Evolutionary conservation across 441 rosid species (phyloP).

Genomic region (Biscutella laevigata): DNA sequence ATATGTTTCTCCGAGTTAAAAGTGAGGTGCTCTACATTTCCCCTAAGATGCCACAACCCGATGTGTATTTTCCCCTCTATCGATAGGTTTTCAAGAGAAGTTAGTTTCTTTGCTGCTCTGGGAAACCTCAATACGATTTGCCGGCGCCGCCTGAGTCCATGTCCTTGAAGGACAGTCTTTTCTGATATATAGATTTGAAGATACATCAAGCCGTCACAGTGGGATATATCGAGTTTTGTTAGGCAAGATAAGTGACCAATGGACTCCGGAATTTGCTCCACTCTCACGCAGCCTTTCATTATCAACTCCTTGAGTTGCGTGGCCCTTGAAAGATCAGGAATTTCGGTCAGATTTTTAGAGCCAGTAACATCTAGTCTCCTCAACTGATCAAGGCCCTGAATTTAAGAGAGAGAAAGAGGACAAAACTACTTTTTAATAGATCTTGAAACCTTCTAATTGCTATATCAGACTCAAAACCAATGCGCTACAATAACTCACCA

Average conservation of each 20-base stretch:
- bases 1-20: neutral
- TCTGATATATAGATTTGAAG: slow-evolving; percentile 6
- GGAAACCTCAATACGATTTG: slow-evolving; percentile 6
- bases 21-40: slow-evolving; percentile 9
- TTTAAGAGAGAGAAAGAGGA: neutral
- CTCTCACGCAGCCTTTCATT: neutral
- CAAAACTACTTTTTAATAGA: neutral
- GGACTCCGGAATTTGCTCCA: neutral
- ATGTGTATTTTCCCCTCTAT: slow-evolving; percentile 5
- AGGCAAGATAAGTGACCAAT: neutral
- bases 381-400: neutral
- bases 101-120: neutral
- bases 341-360: neutral
- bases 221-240: neutral
- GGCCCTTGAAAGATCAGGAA: slow-evolving; percentile 13
- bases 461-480: neutral
- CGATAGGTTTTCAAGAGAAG: neutral
- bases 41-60: neutral
- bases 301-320: neutral
- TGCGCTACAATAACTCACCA: neutral
- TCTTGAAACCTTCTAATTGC: neutral
- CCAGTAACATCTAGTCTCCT: slow-evolving; percentile 17
- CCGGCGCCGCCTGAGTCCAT: neutral
- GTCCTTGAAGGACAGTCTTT: neutral
- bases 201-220: neutral